Evolutionary conservation across 257 asterid species (phyloP).

Genomic region (Apocynum venetum): DNA sequence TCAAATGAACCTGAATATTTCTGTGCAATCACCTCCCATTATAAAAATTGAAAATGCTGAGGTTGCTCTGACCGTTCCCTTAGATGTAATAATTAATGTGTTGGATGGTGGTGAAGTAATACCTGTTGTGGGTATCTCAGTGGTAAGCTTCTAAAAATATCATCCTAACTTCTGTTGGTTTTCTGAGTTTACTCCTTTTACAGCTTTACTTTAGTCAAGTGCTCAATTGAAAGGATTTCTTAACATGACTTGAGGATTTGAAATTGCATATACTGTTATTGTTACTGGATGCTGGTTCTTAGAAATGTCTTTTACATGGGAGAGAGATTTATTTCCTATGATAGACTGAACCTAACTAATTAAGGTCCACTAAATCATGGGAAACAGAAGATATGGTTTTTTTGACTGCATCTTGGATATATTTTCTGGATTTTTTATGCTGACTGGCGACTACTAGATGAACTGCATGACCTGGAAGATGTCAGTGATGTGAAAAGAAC

Average conservation of each 20-base stretch:
- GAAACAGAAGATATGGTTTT: background rate
- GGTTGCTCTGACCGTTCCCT: slow-evolving; percentile 44
- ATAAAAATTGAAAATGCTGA: slow-evolving; percentile 43
- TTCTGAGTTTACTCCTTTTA: background rate
- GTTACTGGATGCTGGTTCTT: background rate
- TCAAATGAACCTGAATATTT: slow-evolving; percentile 65
- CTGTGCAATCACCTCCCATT: slow-evolving; percentile 55
- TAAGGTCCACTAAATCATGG: background rate
- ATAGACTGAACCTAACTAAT: background rate
- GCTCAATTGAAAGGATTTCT: background rate
- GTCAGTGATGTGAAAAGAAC: background rate
- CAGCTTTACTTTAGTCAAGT: background rate
- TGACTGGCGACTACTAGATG: too few relatives aligned
- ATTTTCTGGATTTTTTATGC: background rate
- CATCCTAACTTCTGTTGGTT: background rate
- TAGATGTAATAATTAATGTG: slow-evolving; percentile 60
- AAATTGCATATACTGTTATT: background rate
- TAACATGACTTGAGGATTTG: background rate
- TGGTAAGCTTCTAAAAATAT: slow-evolving; percentile 45
- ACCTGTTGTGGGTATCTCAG: slow-evolving; percentile 74
- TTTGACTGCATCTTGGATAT: background rate
- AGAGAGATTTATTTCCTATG: background rate
- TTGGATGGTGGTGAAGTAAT: slow-evolving; percentile 48
- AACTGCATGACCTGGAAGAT: too few relatives aligned
- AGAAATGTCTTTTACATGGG: background rate